These are phyloP conservation scores for Zymoseptoria ardabiliae DNA, from an alignment of 2,329 filamentous ascomycete species.

Conservation along the genomic window DNA sequence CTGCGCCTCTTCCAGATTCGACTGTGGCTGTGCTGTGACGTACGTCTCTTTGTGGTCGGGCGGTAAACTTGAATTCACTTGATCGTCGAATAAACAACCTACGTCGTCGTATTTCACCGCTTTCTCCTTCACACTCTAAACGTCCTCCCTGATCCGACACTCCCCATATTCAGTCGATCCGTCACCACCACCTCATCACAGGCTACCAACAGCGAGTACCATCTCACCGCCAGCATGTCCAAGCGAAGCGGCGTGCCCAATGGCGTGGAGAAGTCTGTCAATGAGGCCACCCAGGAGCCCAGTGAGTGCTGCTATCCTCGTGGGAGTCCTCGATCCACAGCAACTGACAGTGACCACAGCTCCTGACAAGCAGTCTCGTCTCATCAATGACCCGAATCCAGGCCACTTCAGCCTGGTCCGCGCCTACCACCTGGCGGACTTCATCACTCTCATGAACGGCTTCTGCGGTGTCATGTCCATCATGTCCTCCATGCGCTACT, in stretches of 20 bases:
- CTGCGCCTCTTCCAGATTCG: background rate
- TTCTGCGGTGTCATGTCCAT: constrained; percentile 92
- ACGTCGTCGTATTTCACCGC: background rate
- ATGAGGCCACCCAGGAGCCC: constrained; percentile 33
- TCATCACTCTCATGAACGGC: constrained; percentile 77
- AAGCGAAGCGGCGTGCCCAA: constrained; percentile 51
- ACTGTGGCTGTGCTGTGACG: background rate
- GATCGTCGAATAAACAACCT: background rate
- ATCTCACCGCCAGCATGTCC: constrained; percentile 46
- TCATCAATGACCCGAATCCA: constrained; percentile 57
- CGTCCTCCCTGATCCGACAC: background rate
- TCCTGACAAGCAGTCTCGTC: constrained; percentile 67
- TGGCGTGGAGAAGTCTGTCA: constrained; percentile 41
- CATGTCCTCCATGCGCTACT: constrained; percentile 91
- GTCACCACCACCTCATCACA: constrained; percentile 1
- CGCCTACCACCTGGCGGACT: constrained; percentile 68
- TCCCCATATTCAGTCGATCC: background rate
- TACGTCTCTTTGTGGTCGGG: background rate
- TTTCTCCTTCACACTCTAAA: background rate
- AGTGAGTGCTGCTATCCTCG: constrained; percentile 31
- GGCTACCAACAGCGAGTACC: background rate
- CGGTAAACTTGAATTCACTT: background rate
- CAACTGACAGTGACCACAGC: constrained; percentile 36
- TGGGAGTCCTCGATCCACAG: background rate
- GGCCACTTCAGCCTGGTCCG: constrained; percentile 61